Percentiles rank a stretch among this genome's conserved stretches.
Conservation (phyloP, 2,329 filamentous ascomycete species). For the Colletotrichum horii region DNA sequence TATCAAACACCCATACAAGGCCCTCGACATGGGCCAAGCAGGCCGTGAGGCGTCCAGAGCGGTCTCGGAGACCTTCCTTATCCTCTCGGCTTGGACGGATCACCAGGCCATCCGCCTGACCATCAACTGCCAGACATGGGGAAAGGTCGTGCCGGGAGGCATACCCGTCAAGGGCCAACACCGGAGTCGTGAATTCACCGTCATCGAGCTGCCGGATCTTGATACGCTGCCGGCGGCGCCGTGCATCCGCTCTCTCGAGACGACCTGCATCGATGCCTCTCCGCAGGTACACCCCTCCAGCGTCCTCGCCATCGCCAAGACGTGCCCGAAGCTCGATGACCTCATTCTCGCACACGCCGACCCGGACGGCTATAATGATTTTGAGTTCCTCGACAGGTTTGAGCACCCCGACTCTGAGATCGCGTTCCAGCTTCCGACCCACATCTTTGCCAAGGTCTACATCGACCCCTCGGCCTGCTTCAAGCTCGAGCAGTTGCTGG, state of each 20-base stretch:
- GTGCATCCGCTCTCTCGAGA: background rate
- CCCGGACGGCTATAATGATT: background rate
- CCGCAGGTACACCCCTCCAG: background rate
- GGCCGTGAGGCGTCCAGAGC: background rate
- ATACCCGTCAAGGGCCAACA: background rate
- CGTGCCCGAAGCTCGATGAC: background rate
- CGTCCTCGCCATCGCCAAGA: background rate
- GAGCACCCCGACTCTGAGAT: background rate
- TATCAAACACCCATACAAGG: background rate
- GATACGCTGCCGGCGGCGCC: background rate
- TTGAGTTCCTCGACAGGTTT: background rate
- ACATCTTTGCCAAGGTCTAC: background rate
- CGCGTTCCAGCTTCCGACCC: background rate
- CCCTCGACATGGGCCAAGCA: background rate
- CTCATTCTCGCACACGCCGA: background rate
- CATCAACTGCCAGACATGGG: background rate
- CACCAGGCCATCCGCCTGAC: background rate
- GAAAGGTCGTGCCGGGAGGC: background rate
- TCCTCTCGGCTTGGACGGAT: background rate
- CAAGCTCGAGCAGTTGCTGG: background rate
- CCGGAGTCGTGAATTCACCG: background rate
- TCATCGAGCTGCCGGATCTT: background rate
- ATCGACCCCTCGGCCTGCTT: background rate
- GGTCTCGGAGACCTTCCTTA: background rate
- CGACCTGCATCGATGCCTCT: background rate